Base-by-base conservation (phyloP, 768 basidiomycete species). In the Pleurotus cornucopiae region DNA sequence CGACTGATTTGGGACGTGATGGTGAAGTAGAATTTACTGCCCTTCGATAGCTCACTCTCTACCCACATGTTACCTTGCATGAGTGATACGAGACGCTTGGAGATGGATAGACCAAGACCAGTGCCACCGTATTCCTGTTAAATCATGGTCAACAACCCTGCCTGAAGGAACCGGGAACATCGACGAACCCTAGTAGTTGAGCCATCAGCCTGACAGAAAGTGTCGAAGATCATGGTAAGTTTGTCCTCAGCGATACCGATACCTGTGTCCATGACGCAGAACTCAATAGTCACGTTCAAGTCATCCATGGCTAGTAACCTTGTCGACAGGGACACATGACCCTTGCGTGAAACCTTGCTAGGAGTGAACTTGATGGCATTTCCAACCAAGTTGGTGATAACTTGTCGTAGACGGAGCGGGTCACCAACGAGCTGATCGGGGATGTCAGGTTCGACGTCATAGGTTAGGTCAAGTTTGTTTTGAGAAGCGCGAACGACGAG, bases 1-100 rank as follows among this genome's bases (percentile, higher is more conserved):
- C 83, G 83, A 59, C 83, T 86, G 63, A 91, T 86, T 71, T 88
- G 88, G 23, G 88, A 92, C 4, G 86, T 86, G 73, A 95, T 92
- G 25, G 93, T 94, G 77, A 98, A 98, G 83, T 89, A 95, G 82
- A 98, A 95, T 70, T 86, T 86, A 74, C 86, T 90, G 23, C 96
- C 96, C 63, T 91, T 88, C 43, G 88, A 82, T 54, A 96, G 90
- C 68, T 95, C 93, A 58, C 87, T 90, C 72, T 96, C 91, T n/a
- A 99, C 96, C 96, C 96, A 99, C 79, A 99, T 91, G 65, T 96
- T 92, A 48, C 96, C 96, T 63, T 91, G 85, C 96, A 99, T 99
- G 63, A 99, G 87, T 47, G 86, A 87, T 14, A 98, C 96, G 21
- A 99, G 86, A 1, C 94, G 89, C 67, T 97, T 98, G 40, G 95